A percentile compares a stretch with the other conserved stretches of the same genome.
Conservation (phyloP, 2,329 filamentous ascomycete species). For the Ophiosphaerella korrae region DNA sequence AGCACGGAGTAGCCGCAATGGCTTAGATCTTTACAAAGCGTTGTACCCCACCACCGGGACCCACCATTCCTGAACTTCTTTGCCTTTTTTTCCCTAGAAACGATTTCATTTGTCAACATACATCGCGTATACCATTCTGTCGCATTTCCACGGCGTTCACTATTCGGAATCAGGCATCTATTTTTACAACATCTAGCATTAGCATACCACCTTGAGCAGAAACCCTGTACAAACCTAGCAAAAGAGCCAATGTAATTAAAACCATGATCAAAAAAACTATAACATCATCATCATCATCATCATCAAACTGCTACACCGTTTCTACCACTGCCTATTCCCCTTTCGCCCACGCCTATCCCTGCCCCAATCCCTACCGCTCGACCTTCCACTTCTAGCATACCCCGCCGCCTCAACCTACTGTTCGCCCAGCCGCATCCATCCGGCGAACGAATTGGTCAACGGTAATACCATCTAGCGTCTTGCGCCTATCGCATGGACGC, state of each 20-base stretch:
- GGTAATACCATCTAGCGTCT: no score
- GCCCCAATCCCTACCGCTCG: no score
- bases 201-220: background rate
- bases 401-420: no score
- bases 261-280: background rate
- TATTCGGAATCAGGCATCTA: background rate
- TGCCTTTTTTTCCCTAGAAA: slow-evolving; percentile 3
- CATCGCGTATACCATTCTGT: slow-evolving; percentile 7
- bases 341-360: no score
- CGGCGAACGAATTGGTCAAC: no score
- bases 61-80: background rate
- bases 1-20: slow-evolving; percentile 33
- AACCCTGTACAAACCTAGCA: background rate
- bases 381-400: no score
- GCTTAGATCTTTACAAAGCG: slow-evolving; percentile 16
- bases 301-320: no score
- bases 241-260: slow-evolving; percentile 1
- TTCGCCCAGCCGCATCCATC: no score
- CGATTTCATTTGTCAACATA: slow-evolving; percentile 8
- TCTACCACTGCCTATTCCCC: no score
- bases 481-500: no score
- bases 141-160: slow-evolving; percentile 7
- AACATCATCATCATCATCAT: no score
- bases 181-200: background rate
- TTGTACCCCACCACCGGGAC: no score